Evolutionary conservation across 2,329 filamentous ascomycete species (phyloP).

Genomic region (Zymoseptoria pseudotritici): DNA sequence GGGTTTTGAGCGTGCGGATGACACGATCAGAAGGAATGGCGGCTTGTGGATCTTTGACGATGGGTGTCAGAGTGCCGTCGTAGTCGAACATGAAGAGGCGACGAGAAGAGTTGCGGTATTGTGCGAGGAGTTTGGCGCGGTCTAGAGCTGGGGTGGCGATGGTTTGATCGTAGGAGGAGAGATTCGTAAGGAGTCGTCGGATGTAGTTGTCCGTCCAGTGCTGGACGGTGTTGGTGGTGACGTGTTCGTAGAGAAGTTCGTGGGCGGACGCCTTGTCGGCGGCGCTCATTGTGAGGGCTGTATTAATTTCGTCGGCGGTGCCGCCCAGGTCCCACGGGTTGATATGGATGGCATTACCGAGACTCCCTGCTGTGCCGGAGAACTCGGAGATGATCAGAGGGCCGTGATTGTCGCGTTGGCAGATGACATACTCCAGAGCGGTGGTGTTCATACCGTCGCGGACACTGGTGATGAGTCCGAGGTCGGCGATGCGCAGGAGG

Average conservation of each 20-base stretch:
- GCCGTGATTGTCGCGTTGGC: slow-evolving; percentile 77
- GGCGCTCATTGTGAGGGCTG: slow-evolving; percentile 67
- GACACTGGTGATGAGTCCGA: slow-evolving; percentile 90
- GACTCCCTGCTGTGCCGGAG: slow-evolving; percentile 81
- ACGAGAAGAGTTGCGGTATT: slow-evolving; percentile 67
- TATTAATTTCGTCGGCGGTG: slow-evolving; percentile 75
- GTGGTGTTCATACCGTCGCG: slow-evolving; percentile 98
- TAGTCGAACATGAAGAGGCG: slow-evolving; percentile 98
- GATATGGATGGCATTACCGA: slow-evolving; percentile 84
- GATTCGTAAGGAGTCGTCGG: slow-evolving; percentile 68
- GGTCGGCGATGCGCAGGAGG: slow-evolving; percentile 79
- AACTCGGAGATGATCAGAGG: slow-evolving; percentile 94
- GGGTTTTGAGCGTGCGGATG: slow-evolving; percentile 67
- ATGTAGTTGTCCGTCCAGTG: slow-evolving; percentile 77
- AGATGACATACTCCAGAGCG: slow-evolving; percentile 87
- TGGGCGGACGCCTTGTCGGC: slow-evolving; percentile 64
- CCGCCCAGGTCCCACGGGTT: slow-evolving; percentile 89
- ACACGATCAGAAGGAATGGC: slow-evolving; percentile 82
- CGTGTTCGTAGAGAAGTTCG: slow-evolving; percentile 68
- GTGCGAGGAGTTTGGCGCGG: slow-evolving; percentile 59
- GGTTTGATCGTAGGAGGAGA: slow-evolving; percentile 67
- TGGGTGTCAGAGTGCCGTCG: slow-evolving; percentile 90
- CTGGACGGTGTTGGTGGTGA: slow-evolving; percentile 78
- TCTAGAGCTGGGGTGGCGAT: slow-evolving; percentile 78
- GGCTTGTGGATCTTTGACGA: slow-evolving; percentile 82